Conservation (phyloP, 140 eudicot genomes). For the Cichorium intybus region DNA sequence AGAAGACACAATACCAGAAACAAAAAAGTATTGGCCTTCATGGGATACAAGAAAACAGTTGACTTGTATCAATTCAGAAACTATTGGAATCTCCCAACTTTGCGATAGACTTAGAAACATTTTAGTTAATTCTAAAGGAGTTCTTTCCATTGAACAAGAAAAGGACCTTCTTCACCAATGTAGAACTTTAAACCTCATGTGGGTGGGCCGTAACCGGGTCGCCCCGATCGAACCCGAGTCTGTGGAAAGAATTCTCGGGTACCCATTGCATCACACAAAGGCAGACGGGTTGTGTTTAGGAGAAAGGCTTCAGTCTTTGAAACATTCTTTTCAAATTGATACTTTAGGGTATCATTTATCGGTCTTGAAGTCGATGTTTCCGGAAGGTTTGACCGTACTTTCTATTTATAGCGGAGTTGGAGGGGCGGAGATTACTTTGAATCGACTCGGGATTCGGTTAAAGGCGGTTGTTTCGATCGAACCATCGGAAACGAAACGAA, state of each 20-base stretch:
- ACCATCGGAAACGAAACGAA: constrained; percentile 58
- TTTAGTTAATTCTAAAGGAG: constrained; percentile 44
- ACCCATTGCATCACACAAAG: constrained; percentile 63
- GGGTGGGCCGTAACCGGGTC: constrained; percentile 59
- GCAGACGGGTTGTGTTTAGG: constrained; percentile 36
- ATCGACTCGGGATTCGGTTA: constrained; percentile 66
- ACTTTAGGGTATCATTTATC: constrained; percentile 74
- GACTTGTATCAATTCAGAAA: constrained; percentile 49
- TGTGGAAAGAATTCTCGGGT: constrained; percentile 69
- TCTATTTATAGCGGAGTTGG: constrained; percentile 83
- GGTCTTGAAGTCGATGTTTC: constrained; percentile 53
- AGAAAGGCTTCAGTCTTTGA: constrained; percentile 58
- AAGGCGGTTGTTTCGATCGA: constrained; percentile 75
- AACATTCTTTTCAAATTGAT: constrained; percentile 68
- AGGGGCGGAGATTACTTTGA: constrained; percentile 74
- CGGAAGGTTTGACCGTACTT: constrained; percentile 59
- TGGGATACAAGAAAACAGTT: constrained; percentile 88
- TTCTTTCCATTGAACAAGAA: constrained; percentile 49
- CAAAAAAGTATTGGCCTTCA: constrained; percentile 73
- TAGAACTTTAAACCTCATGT: constrained; percentile 48
- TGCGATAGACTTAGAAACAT: constrained; percentile 51
- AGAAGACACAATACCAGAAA: constrained; percentile 53
- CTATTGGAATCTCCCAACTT: constrained; percentile 36
- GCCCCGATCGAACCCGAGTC: constrained; percentile 70
- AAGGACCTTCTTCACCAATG: constrained; percentile 60